Percentiles rank a stretch among this genome's conserved stretches.
Conservation (phyloP, 192 early-diverging fungal genomes). For the Chytriomyces sp. region DNA sequence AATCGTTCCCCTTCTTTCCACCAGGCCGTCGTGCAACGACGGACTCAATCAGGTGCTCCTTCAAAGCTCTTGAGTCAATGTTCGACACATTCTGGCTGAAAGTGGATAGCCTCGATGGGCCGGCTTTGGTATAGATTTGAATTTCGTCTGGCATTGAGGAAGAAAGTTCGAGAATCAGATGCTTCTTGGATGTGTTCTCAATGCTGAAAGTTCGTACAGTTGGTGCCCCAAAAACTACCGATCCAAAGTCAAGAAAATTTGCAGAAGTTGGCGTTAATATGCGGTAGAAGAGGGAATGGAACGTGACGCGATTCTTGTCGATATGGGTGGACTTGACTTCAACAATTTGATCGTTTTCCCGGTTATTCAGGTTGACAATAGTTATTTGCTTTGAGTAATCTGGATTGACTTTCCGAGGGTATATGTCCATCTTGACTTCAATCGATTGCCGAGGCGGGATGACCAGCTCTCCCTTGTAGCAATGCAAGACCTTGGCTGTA, state of each 20-base stretch:
- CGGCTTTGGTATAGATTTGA: conserved; percentile 36
- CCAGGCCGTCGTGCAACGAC: no score
- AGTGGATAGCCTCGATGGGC: background rate
- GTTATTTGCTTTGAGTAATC: conserved; percentile 96
- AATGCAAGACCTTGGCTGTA: conserved; percentile 87
- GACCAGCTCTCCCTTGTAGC: conserved; percentile 66
- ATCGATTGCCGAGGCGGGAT: conserved; percentile 79
- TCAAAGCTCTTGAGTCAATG: conserved; percentile 17
- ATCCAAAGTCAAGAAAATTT: conserved; percentile 95
- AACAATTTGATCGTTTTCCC: conserved; percentile 86
- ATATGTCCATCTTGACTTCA: conserved; percentile 88
- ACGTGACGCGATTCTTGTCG: conserved; percentile 95
- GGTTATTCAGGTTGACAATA: conserved; percentile 86
- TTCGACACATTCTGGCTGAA: background rate
- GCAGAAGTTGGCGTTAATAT: conserved; percentile 81
- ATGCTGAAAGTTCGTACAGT: conserved; percentile 78
- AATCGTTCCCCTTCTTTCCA: conserved; percentile 46
- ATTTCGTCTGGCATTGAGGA: conserved; percentile 55
- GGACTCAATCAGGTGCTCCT: conserved; percentile 33
- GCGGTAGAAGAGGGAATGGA: conserved; percentile 95
- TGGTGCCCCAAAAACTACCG: conserved; percentile 80
- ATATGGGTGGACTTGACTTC: conserved; percentile 93
- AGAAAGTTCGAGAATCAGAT: conserved; percentile 45
- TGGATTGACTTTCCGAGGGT: conserved; percentile 96
- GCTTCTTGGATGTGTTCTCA: conserved; percentile 75